A percentile compares a stretch with the other conserved stretches of the same genome.
These are phyloP conservation scores for Phytopythium helicoides DNA, from an alignment of 352 stramenopile species.

Conservation along the genomic window DNA sequence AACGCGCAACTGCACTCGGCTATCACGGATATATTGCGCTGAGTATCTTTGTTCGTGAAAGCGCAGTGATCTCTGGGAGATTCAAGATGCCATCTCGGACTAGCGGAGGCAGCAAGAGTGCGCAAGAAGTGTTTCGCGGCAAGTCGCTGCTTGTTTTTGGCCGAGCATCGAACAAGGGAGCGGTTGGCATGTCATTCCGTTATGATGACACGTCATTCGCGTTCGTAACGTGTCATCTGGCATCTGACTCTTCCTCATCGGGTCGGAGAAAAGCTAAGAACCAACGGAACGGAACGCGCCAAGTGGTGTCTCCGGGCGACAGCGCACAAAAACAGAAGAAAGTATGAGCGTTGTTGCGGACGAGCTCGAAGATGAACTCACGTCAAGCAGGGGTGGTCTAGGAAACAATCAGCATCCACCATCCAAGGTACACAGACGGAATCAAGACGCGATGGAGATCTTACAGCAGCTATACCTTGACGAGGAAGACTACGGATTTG, in stretches of 20 bases:
- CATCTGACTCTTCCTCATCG: conserved; percentile 76
- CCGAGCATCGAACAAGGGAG: conserved; percentile 87
- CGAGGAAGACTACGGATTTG: conserved; percentile 83
- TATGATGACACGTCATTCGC: conserved; percentile 87
- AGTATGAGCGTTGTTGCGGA: not conserved
- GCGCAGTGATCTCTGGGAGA: conserved; percentile 50
- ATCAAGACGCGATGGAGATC: conserved; percentile 81
- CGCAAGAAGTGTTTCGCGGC: conserved; percentile 71
- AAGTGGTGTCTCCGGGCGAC: not conserved
- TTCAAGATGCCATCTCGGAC: conserved; percentile 68
- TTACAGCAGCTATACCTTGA: conserved; percentile 80
- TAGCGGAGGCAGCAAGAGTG: conserved; percentile 45
- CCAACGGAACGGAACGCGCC: not conserved
- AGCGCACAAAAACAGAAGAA: conserved; percentile 4
- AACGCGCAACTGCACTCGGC: conserved; percentile 65
- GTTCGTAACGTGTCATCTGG: conserved; percentile 87
- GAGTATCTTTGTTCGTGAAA: conserved; percentile 75
- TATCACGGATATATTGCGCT: conserved; percentile 89
- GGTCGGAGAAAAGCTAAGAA: conserved; percentile 27
- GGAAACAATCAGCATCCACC: conserved; percentile 23
- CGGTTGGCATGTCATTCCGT: conserved; percentile 85
- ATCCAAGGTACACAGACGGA: conserved; percentile 76
- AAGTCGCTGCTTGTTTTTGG: conserved; percentile 79
- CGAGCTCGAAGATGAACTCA: not conserved
- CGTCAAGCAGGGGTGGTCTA: not conserved